These are phyloP conservation scores for Blastomyces gilchristii DNA, from an alignment of 2,329 filamentous ascomycete species.

Conservation along the genomic window DNA sequence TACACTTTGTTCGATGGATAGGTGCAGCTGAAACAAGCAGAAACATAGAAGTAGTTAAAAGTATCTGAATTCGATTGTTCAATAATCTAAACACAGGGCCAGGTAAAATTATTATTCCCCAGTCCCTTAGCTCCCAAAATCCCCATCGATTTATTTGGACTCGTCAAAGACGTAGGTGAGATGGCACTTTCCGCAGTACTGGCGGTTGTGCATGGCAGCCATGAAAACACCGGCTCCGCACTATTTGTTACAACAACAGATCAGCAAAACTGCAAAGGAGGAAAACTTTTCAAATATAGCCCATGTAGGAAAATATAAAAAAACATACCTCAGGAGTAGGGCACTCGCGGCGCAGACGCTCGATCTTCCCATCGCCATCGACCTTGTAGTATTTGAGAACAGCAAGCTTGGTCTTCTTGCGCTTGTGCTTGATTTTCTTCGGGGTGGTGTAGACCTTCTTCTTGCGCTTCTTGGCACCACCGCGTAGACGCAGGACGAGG, in stretches of 20 bases:
- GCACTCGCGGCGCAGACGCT: conserved; percentile 97
- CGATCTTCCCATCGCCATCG: conserved; percentile 98
- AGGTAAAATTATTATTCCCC: neutral
- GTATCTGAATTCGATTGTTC: neutral
- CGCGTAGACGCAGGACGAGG: conserved; percentile 93
- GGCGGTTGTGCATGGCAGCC: conserved; percentile 99
- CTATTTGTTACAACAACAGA: conserved; percentile 36
- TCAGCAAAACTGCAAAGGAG: neutral
- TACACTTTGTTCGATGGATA: too few species aligned
- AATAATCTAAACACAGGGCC: neutral
- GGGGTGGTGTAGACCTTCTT: conserved; percentile 99
- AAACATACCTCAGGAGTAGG: conserved; percentile 69
- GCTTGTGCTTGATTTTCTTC: conserved; percentile 99
- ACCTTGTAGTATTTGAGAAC: conserved; percentile 99
- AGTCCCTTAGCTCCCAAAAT: neutral
- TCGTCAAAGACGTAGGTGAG: conserved; percentile 63
- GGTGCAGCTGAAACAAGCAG: neutral
- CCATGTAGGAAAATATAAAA: neutral
- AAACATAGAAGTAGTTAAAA: neutral
- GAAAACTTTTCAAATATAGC: neutral
- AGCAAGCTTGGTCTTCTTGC: conserved; percentile 99
- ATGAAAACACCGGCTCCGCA: conserved; percentile 99
- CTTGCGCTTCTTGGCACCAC: conserved; percentile 99
- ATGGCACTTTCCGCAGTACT: conserved; percentile 77
- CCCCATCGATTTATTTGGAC: conserved; percentile 39